A percentile compares a stretch with the other conserved stretches of the same genome.
Evolutionary conservation across 169 alveolate genomes (phyloP).

Genomic region (Plasmodium knowlesi): DNA sequence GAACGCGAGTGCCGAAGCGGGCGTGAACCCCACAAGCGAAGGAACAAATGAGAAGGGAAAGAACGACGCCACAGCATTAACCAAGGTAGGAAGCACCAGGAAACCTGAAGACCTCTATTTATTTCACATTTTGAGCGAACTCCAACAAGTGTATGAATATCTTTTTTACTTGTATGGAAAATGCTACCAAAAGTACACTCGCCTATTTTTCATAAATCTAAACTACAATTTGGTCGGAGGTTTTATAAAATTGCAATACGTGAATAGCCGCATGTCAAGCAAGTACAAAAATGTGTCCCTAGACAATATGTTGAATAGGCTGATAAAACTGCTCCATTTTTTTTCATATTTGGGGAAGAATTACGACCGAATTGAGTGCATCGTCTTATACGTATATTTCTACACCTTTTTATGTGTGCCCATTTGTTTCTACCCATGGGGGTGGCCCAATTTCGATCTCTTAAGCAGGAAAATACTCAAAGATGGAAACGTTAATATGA

Average conservation of each 20-base stretch:
- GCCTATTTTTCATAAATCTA: constrained; percentile 42
- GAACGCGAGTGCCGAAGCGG: neutral
- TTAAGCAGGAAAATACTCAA: constrained; percentile 49
- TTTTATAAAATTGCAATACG: constrained; percentile 15
- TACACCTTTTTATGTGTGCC: constrained; percentile 69
- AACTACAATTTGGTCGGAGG: constrained; percentile 42
- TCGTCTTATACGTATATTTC: constrained; percentile 56
- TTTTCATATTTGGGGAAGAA: constrained; percentile 3
- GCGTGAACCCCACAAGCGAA: neutral
- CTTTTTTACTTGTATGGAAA: constrained; percentile 14
- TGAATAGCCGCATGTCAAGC: constrained; percentile 4
- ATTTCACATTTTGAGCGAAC: constrained; percentile 56
- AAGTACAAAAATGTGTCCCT: constrained; percentile 59
- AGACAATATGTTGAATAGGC: constrained; percentile 37
- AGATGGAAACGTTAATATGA: constrained; percentile 51
- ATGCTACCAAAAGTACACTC: constrained; percentile 60
- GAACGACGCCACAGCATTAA: neutral
- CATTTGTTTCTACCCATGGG: constrained; percentile 48
- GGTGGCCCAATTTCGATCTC: neutral
- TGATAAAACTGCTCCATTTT: constrained; percentile 37
- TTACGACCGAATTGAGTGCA: constrained; percentile 22
- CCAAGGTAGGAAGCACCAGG: neutral
- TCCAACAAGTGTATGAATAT: constrained; percentile 45
- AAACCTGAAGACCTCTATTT: neutral
- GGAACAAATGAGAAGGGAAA: neutral